Evolutionary conservation across 371 early-diverging fungal genomes (phyloP), one percentile per base, ranked within the genome.

Genomic region (Lichtheimia corymbifera): DNA sequence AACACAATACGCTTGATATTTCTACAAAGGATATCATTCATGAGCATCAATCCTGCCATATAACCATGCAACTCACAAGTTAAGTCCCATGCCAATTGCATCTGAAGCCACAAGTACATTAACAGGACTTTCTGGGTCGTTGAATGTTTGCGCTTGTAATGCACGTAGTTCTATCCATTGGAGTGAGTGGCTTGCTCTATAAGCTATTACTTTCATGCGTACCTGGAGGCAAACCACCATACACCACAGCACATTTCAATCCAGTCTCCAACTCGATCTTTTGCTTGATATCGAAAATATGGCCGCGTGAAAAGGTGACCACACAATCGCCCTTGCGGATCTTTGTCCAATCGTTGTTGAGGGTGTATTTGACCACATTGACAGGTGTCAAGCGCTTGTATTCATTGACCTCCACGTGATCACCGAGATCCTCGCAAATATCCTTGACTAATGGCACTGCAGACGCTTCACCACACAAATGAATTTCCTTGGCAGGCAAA

Each of bases 21-120:
- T 17, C 90, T 91, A 72, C 4, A 20, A 40, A 14, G 4, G 15
- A 44, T 24, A 50, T 5, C 3, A 18, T 18, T 47, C 5, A 55
- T 24, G 5, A 45, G 17, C 28, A 24, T 11, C 49, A 30, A 35
- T 13, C 18, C 5, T 49, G 40, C 41, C 22, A n/a, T 44, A 17
- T 20, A 22, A 18, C 50, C 13, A 53, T 45, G n/a, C 20, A 24
- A 73, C 84, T 66, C 79, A 89, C 90, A 98, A 62, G 68, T 98
- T 97, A 4, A 97, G 78, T 0, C 98, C 98, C 97, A 98, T 97
- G 27, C 98, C 98, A 45, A 98, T 86, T 0, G 98, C 98, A 77
- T 98, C 98, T 50, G 93, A 93, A 5, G 97, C 96, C 13, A 98
- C 93, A 17, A 98, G 70, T 1, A 97, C 91, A 62, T 94, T 89